phyloP scores from a whole-genome alignment of 768 basidiomycete species.

The Panus rudis region DNA sequence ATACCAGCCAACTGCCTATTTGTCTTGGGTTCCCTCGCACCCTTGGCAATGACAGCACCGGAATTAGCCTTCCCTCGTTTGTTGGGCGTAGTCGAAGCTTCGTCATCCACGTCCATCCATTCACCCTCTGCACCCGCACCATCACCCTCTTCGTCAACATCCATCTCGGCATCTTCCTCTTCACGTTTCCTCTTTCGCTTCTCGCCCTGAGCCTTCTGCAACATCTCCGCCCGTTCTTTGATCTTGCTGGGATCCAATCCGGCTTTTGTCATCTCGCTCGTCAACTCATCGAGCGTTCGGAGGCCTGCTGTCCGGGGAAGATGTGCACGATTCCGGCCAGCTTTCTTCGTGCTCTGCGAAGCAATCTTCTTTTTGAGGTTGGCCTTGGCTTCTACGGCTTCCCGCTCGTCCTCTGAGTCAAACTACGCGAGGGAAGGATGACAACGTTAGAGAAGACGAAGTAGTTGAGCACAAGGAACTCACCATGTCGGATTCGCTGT shows the following conservation, averaged over 20 bases:
- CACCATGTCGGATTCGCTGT: constrained; percentile 82
- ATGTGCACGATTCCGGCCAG: constrained; percentile 76
- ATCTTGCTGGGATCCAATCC: constrained; percentile 86
- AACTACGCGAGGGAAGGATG: constrained; percentile 20
- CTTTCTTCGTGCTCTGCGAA: constrained; percentile 77
- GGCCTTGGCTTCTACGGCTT: constrained; percentile 53
- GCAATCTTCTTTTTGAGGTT: constrained; percentile 61
- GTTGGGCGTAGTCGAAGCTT: constrained; percentile 39
- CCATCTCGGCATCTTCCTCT: constrained; percentile 58
- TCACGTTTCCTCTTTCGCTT: constrained; percentile 65
- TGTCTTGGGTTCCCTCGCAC: constrained; percentile 52
- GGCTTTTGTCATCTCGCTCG: constrained; percentile 73
- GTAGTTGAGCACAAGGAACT: constrained; percentile 14
- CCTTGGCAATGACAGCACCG: constrained; percentile 44
- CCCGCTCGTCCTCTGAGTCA: constrained; percentile 69
- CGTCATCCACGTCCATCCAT: constrained; percentile 34
- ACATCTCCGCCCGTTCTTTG: constrained; percentile 77
- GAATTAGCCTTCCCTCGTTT: constrained; percentile 61
- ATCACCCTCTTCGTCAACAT: constrained; percentile 44
- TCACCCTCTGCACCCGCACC: constrained; percentile 34
- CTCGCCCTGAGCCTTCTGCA: constrained; percentile 67
- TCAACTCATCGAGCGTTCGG: constrained; percentile 65
- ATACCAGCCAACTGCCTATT: constrained; percentile 77
- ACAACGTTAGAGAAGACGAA: not conserved
- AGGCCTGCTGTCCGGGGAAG: constrained; percentile 72